Base-by-base conservation (phyloP, 805 yeast genomes). In the Phaffomyces antillensis region DNA sequence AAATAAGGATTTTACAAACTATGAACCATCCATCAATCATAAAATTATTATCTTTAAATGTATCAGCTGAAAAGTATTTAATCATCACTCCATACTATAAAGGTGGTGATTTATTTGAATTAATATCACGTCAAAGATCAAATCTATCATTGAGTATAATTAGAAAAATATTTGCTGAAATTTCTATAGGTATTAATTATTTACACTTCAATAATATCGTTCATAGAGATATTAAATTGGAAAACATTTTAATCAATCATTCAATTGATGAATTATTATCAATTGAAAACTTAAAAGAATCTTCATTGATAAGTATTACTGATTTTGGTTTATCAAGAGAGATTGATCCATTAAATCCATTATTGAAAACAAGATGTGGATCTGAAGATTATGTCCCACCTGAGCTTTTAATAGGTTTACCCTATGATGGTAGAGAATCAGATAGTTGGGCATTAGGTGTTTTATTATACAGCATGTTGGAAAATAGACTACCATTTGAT, bases 361-460 rank as follows among this genome's bases (percentile, higher is more conserved):
- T 83, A 46, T 71, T 95, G 24, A 75, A 86, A 3, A 91, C 98
- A 1, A 67, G 98, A 49, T 93, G 99, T 63, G 99, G 99, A 0
- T 86, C 96, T 1, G 96, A 87, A 51, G 99, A 93, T 61, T 93
- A 93, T 56, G 96, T 93, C 7, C 83, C 96, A 0, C 99, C 99
- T 0, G 99, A 93, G 59, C 66, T 93, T 23, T 67, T 93, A 34
- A 77, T 93, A 79, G 98, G 98, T 1, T 71, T 86, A 45, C 83
- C 88, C 7, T 93, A 93, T 59, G 91, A 91, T 56, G 99, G 99
- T 12, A 75, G 85, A 42, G 79, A 86, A 51, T 83, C 93, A 40
- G 99, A 93, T 62, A 71, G 90, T 17, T 93, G 99, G 99, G 87
- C 97, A 2, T 63, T 90, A 10, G 99, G 99, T 3, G 98, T 93